Evolutionary conservation across 345 rosid species (phyloP), one percentile per base, ranked within the genome.

Genomic region (Abelmoschus esculentus): DNA sequence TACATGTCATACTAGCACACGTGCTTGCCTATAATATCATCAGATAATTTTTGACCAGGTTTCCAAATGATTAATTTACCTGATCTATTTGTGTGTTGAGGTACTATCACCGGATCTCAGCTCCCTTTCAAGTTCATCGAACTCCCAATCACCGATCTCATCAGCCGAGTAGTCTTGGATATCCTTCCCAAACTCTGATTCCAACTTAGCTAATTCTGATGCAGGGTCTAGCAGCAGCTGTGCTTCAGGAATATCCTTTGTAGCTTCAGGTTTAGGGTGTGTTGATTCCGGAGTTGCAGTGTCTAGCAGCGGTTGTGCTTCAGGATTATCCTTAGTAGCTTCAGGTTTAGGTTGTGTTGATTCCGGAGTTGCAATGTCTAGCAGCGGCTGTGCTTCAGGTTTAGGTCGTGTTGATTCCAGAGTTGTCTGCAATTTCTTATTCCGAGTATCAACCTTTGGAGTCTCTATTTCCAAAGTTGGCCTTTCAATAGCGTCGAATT

Each of bases 61-160:
- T 14, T 26, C 38, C 32, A 44, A 40, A 49, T 15, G 57, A 15
- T 49, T 46, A 49, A 29, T 47, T 29, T 49, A 49, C 29, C 58
- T 15, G 70, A 31, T 49, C 69, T 78, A 80, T 73, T 78, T 72
- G 61, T 75, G 58, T 1, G 74, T 13, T 26, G 83, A 55, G 11
- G 87, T 47, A 22, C 26, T 22, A 70, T 85, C 83, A 19, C 81
- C 81, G 26, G 87, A 80, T 69, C 66, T 85, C 60, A 93, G 72
- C 78, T 88, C 98, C 77, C 84, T 86, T 75, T 93, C 97, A 11
- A 90, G 97, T 82, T 93, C 98, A 61, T 93, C 98, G n/a, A 93
- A 93, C 73, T 93, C 98, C 97, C 98, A 93, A 77, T 81, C 97
- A 71, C 88, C 87, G 61, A 93, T 83, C 84, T 93, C 98, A 70